Percentiles rank a stretch among this genome's conserved stretches.
Evolutionary conservation across 352 stramenopile species (phyloP).

Genomic region (Globisporangium mamillatum): DNA sequence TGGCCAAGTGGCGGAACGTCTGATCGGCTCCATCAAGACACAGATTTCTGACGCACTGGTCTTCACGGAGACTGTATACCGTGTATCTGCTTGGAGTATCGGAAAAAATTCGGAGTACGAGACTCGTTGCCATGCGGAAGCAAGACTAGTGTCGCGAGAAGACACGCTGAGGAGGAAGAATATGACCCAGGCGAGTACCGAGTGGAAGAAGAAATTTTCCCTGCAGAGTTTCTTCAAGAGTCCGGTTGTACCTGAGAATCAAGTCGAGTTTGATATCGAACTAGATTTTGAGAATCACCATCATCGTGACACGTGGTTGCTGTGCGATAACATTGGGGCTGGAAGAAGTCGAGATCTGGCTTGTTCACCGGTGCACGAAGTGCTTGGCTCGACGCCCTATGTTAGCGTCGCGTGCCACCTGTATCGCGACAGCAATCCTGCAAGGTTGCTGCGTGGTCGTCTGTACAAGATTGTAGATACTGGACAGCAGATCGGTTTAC

Average conservation of each 20-base stretch:
- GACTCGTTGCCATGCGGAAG: slow-evolving; percentile 50
- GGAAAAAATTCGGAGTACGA: slow-evolving; percentile 64
- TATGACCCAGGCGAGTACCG: slow-evolving; percentile 42
- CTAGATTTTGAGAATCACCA: slow-evolving; percentile 58
- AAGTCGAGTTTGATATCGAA: slow-evolving; percentile 63
- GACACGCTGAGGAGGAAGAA: slow-evolving; percentile 45
- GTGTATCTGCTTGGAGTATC: slow-evolving; percentile 63
- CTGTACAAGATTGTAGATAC: slow-evolving; percentile 63
- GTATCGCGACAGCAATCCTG: slow-evolving; percentile 42
- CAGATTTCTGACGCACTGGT: slow-evolving; percentile 58
- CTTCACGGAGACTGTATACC: slow-evolving; percentile 66
- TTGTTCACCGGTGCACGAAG: slow-evolving; percentile 53
- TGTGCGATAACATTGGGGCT: slow-evolving; percentile 63
- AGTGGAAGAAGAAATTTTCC: slow-evolving; percentile 81
- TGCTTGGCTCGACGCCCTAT: slow-evolving; percentile 59
- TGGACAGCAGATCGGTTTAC: slow-evolving; percentile 43
- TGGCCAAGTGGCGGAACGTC: slow-evolving; percentile 21
- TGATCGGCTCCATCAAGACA: slow-evolving; percentile 41
- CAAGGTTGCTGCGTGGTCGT: slow-evolving; percentile 42
- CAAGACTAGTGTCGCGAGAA: slow-evolving; percentile 32
- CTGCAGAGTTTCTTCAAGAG: slow-evolving; percentile 79
- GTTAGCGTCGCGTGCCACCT: slow-evolving; percentile 64
- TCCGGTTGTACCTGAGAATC: slow-evolving; percentile 50
- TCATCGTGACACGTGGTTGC: slow-evolving; percentile 54
- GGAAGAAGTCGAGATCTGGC: slow-evolving; percentile 70